Evolutionary conservation across 2,329 filamentous ascomycete species (phyloP).

Genomic region (Diaporthe ampelina): DNA sequence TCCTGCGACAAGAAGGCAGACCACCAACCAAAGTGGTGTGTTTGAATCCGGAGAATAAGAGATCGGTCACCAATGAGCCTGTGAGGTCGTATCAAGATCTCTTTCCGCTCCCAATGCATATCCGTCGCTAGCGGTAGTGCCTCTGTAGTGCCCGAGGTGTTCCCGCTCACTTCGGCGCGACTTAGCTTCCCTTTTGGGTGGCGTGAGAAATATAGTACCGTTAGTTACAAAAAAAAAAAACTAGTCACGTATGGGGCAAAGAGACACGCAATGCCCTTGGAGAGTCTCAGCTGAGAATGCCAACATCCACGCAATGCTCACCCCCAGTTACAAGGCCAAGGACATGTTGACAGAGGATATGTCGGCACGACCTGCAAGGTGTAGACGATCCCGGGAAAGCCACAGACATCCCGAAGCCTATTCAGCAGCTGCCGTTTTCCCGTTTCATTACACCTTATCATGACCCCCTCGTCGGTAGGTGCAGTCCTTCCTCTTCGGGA

Average conservation of each 20-base stretch:
- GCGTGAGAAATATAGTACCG: constrained; percentile 11
- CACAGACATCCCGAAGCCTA: constrained; percentile 6
- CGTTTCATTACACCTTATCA: constrained; percentile 20
- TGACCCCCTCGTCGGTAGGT: neutral
- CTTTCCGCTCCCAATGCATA: constrained; percentile 25
- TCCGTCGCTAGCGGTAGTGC: constrained; percentile 29
- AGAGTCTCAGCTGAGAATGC: constrained; percentile 30
- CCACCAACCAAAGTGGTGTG: constrained; percentile 5
- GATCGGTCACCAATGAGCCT: constrained; percentile 4
- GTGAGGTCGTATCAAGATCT: constrained; percentile 15
- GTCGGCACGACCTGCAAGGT: neutral
- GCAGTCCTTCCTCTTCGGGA: constrained; percentile 33
- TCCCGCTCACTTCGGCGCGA: constrained; percentile 28
- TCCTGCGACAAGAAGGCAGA: constrained; percentile 15
- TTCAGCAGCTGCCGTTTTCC: constrained; percentile 2
- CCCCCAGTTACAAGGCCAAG: neutral
- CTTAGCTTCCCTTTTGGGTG: neutral
- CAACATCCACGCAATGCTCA: constrained; percentile 6
- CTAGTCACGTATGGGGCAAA: constrained; percentile 20
- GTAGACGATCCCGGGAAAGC: neutral
- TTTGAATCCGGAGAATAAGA: neutral
- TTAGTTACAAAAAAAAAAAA: neutral
- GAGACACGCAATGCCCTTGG: constrained; percentile 27
- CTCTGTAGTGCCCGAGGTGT: constrained; percentile 34
- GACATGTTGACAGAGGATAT: constrained; percentile 3